A percentile compares a stretch with the other conserved stretches of the same genome.
phyloP scores from a whole-genome alignment of 2,329 filamentous ascomycete species.

The Xylaria sp. region DNA sequence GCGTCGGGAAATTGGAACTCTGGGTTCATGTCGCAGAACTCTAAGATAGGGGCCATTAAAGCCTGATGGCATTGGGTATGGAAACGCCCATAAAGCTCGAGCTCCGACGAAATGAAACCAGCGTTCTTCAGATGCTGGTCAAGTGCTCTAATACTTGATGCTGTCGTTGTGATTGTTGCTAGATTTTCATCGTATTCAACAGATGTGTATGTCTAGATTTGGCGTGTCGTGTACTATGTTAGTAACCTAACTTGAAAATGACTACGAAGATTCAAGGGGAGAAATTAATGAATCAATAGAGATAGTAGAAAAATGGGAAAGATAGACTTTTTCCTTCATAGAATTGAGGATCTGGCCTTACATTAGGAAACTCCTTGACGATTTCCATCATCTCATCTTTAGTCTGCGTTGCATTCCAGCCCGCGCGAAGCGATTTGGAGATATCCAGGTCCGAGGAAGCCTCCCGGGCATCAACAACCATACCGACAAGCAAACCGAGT shows the following conservation, averaged over 20 bases:
- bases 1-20: constrained; percentile 51
- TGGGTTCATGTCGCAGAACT: constrained; percentile 45
- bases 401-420: constrained; percentile 41
- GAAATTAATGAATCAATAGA: not conserved
- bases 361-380: constrained; percentile 19
- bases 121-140: constrained; percentile 43
- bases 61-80: constrained; percentile 41
- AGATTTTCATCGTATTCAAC: constrained; percentile 51
- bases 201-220: constrained; percentile 28
- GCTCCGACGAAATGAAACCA: constrained; percentile 46
- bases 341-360: constrained; percentile 3
- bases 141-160: constrained; percentile 39
- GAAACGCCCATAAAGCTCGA: constrained; percentile 51
- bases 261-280: not conserved
- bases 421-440: constrained; percentile 42
- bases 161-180: constrained; percentile 50
- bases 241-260: constrained; percentile 33
- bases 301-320: not conserved
- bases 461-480: constrained; percentile 53
- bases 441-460: constrained; percentile 24
- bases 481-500: constrained; percentile 54
- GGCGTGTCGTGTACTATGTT: constrained; percentile 31
- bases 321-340: not conserved
- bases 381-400: constrained; percentile 35
- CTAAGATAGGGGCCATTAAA: constrained; percentile 38